Evolutionary conservation across 2,329 filamentous ascomycete genomes (phyloP), one percentile per base, ranked within the genome.

Genomic region (Sordariomycetes sp.): DNA sequence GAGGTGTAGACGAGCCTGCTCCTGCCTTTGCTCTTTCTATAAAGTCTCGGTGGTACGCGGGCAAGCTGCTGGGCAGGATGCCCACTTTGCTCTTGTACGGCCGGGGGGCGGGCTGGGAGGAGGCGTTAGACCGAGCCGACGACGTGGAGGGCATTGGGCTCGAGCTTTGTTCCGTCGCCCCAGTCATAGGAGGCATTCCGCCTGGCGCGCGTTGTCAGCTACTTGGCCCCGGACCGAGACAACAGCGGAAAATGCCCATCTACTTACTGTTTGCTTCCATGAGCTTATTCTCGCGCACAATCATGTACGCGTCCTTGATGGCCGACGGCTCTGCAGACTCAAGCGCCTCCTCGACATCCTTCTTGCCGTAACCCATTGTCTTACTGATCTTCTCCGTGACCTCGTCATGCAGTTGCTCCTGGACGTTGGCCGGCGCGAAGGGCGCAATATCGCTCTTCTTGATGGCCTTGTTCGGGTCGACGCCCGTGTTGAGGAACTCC

Each of bases 281-380:
- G 68, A 97, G 81, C 70, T 96, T 94, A 68, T 97, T 97, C 71
- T 99, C 94, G 56, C 92, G 84, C 28, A 99, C 90, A 69, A 99
- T 99, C 72, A 96, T 85, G 73, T 97, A 99, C 1, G 94, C 94
- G 72, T 99, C 94, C 73, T 99, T 99, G 76, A 99, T 96, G 12
- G 94, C 91, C 59, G 91, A 97, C 13, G 94, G 94, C 69, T 99
- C 94, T 56, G 94, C 85, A 58, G 90, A 90, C 65, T 87, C 86
- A 61, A 99, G 76, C 24, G 94, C 92, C 70, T 97, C 94, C 67
- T 96, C 88, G 56, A 99, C 92, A 74, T 99, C 94, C 60, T 87
- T 87, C 68, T 89, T 92, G 39, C 87, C 90, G 68, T 99, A 99
- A 60, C 94, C 94, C 91, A 99, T 97, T 1, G 90, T 96, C 73